Conservation (phyloP, 2,329 filamentous ascomycete species). For the Talaromyces sp. region DNA sequence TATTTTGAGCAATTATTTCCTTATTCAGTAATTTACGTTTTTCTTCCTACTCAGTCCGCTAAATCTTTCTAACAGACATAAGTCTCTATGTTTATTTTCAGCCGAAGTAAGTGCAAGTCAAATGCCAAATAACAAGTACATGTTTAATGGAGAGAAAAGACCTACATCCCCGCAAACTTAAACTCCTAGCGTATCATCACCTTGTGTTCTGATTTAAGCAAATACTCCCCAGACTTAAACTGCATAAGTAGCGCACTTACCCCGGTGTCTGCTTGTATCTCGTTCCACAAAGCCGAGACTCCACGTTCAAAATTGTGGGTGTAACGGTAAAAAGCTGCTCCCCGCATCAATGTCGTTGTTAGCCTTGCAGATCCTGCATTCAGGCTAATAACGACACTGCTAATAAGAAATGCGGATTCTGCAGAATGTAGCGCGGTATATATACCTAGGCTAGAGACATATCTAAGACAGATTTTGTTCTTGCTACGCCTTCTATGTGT, state of each 20-base stretch:
- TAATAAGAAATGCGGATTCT: background rate
- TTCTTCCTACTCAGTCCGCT: background rate
- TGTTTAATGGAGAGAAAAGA: background rate
- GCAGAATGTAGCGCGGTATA: background rate
- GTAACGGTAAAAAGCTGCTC: background rate
- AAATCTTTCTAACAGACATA: background rate
- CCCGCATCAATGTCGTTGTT: background rate
- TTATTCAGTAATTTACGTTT: background rate
- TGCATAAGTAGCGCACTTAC: background rate
- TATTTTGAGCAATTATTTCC: background rate
- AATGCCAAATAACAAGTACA: background rate
- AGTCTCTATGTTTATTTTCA: too few species aligned
- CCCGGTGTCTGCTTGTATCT: background rate
- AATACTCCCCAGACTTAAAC: background rate
- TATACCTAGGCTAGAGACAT: background rate
- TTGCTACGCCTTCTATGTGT: background rate
- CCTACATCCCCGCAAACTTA: background rate
- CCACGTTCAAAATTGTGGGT: background rate
- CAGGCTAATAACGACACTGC: background rate
- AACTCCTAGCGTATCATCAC: background rate
- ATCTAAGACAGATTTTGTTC: background rate
- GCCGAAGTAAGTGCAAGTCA: background rate
- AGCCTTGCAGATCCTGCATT: background rate
- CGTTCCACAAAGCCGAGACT: background rate
- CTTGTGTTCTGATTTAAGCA: background rate